Base-by-base conservation (phyloP, 768 basidiomycete genomes). In the Boletus insuetus region DNA sequence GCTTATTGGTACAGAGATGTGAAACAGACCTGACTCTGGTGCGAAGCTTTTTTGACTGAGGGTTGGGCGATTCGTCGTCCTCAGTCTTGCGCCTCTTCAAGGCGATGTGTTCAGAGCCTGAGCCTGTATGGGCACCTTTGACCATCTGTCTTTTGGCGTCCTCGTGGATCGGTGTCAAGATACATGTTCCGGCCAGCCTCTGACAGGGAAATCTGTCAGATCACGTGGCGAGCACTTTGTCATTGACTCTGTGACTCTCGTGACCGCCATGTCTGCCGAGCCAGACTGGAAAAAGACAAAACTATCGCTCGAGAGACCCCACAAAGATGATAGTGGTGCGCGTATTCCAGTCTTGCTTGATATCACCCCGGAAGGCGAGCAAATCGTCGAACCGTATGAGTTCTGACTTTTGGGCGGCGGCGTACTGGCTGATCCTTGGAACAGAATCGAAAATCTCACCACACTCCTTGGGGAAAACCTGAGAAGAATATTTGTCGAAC, bases 291-390 rank as follows among this genome's bases (percentile, higher is more conserved):
- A 80, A 64, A 78, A 78, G 58, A 74, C 85, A 37, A 85, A 73
- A 56, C 73, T 92, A 11, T 85, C 89, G 2, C 77, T 94, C 32
- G 91, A 94, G 66, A 77, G 83, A 38, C 89, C 88, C 0, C 91
- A 91, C 74, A 91, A 86, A 69, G 86, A 91, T 63, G 90, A 93
- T 60, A 71, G 79, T 37, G 89, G 87, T 9, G 74, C 80, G 43
- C 77, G 65, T 10, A 81, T 92, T 29, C 86, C 82, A 24, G 74
- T 77, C 6, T 72, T 93, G 29, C 72, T 79, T 26, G 90, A 94
- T 64, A 88, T 94, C 51, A 78, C 80, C 8, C 76, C 80, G 24
- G 85, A 89, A 41, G 88, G 90, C 38, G 78, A 83, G 58, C 80
- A 82, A 49, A 73, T 87, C 45, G 84, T 85, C 55, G 87, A 92